Evolutionary conservation across 345 rosid genomes (phyloP).

Genomic region (Lepidium didymum): DNA sequence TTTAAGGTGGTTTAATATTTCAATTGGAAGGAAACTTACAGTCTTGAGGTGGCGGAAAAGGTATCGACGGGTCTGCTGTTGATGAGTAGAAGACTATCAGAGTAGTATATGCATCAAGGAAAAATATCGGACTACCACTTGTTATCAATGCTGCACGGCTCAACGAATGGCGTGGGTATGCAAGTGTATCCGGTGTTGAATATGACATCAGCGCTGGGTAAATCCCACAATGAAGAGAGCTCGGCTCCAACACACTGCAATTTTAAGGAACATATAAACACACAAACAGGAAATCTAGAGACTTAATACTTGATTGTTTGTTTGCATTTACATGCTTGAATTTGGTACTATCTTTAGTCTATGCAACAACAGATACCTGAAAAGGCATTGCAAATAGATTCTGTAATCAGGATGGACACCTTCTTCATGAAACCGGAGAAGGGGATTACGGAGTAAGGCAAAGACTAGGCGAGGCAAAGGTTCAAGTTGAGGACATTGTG

Average conservation of each 20-base stretch:
- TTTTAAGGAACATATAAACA: neutral
- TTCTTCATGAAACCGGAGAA: constrained; percentile 93
- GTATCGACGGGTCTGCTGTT: constrained; percentile 72
- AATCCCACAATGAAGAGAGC: constrained; percentile 82
- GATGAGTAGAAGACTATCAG: constrained; percentile 88
- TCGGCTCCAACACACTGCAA: constrained; percentile 80
- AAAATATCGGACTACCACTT: constrained; percentile 93
- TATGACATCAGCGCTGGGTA: constrained; percentile 74
- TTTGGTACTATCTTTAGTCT: no score
- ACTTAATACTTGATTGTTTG: neutral
- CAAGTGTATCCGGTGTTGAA: constrained; percentile 74
- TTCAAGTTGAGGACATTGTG: constrained; percentile 89
- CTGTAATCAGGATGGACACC: constrained; percentile 96
- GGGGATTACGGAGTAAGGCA: constrained; percentile 90
- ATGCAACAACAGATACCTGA: constrained; percentile 43
- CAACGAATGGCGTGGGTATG: constrained; percentile 88
- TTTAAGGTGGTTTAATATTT: neutral
- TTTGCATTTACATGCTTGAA: neutral
- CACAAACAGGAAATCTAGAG: neutral
- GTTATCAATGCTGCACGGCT: constrained; percentile 89
- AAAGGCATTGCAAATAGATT: constrained; percentile 93
- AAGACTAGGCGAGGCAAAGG: constrained; percentile 82
- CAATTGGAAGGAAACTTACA: constrained; percentile 44
- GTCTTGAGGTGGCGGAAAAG: constrained; percentile 94
- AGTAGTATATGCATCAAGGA: constrained; percentile 89